A percentile compares a stretch with the other conserved stretches of the same genome.
Conservation (phyloP, 176 grass and related monocot species). For the Musa schizocarpa region DNA sequence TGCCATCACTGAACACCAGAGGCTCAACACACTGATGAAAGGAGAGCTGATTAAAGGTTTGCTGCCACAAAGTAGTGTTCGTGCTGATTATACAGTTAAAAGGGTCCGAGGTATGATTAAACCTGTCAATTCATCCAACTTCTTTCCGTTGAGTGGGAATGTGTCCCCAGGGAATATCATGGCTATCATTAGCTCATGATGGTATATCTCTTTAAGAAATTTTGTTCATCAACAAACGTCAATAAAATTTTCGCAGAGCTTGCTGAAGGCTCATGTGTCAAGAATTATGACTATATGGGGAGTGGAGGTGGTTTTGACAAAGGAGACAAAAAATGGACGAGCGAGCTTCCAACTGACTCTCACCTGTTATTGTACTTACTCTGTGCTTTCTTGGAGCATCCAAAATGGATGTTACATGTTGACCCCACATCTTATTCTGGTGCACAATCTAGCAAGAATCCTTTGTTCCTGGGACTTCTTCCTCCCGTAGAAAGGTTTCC, state of each 20-base stretch:
- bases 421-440: constrained; percentile 87
- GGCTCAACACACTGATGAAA: constrained; percentile 90
- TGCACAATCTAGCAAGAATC: constrained; percentile 88
- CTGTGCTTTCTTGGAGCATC: constrained; percentile 92
- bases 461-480: constrained; percentile 90
- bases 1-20: constrained; percentile 95
- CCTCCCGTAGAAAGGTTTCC: constrained; percentile 94
- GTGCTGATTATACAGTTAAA: constrained; percentile 78
- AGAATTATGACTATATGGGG: constrained; percentile 75
- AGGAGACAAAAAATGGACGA: constrained; percentile 70
- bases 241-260: constrained; percentile 43
- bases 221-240: neutral
- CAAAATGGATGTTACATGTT: constrained; percentile 95
- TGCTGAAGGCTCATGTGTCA: constrained; percentile 94
- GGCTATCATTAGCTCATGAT: neutral
- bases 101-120: constrained; percentile 66
- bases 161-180: too few relatives aligned
- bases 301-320: constrained; percentile 54
- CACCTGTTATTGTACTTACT: constrained; percentile 86
- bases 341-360: constrained; percentile 80
- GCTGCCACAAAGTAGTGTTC: constrained; percentile 63
- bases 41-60: constrained; percentile 92
- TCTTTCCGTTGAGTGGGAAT: neutral
- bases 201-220: neutral
- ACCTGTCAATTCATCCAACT: neutral